phyloP scores from a whole-genome alignment of 495 filamentous ascomycete species.

The Bacidia gigantensis region DNA sequence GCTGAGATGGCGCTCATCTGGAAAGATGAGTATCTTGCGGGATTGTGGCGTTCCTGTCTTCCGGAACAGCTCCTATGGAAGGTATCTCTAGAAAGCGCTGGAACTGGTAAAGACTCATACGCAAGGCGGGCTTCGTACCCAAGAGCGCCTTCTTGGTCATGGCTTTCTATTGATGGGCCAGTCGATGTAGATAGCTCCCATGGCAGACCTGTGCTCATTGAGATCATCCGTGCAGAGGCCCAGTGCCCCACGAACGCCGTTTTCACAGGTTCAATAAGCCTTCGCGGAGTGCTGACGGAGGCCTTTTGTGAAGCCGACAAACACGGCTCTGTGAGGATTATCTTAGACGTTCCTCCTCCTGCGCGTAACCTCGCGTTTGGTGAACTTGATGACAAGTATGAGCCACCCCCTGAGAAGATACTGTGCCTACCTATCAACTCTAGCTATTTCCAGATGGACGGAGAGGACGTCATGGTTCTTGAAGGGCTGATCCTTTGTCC shows the following conservation, averaged over 20 bases:
- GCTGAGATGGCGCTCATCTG: neutral
- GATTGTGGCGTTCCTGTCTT: constrained; percentile 3
- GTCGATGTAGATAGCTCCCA: neutral
- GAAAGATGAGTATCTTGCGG: constrained; percentile 4
- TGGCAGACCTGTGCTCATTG: neutral
- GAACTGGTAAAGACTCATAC: neutral
- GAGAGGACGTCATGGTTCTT: neutral
- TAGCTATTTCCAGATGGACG: neutral
- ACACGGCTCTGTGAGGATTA: neutral
- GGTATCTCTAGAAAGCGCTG: neutral
- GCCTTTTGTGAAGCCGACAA: neutral
- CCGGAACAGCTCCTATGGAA: neutral
- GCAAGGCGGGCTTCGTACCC: neutral
- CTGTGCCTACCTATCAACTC: neutral
- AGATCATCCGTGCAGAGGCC: neutral
- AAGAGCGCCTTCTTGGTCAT: constrained; percentile 19
- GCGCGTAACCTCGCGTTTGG: neutral
- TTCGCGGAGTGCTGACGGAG: neutral
- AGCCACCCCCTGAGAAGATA: neutral
- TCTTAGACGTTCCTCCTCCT: neutral
- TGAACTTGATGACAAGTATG: neutral
- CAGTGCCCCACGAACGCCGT: neutral
- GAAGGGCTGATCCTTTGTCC: neutral
- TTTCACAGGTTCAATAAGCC: neutral
- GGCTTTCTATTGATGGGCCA: constrained; percentile 14